Conservation (phyloP, 352 stramenopile genomes). For the Phytophthora pseudosyringae region DNA sequence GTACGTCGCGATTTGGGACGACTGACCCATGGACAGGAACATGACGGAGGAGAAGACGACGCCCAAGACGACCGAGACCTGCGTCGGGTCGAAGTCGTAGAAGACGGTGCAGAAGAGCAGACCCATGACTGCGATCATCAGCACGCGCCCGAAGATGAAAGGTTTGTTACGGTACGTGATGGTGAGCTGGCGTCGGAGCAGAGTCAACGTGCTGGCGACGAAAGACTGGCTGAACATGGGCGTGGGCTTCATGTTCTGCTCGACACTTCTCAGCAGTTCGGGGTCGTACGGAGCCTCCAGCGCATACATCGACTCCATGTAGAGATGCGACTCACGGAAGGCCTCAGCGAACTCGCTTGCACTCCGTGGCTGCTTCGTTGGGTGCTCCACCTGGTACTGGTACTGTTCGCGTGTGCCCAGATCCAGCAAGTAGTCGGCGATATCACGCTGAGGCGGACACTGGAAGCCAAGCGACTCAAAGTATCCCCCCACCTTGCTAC, state of each 20-base stretch:
- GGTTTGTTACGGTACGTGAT: conserved; percentile 64
- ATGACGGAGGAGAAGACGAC: conserved; percentile 85
- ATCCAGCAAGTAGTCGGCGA: conserved; percentile 43
- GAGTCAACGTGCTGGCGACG: conserved; percentile 32
- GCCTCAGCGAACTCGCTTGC: conserved; percentile 45
- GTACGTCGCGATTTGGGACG: conserved; percentile 74
- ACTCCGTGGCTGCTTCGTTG: conserved; percentile 22
- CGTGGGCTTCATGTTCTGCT: conserved; percentile 39
- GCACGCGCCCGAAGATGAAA: conserved; percentile 42
- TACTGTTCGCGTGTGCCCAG: conserved; percentile 40
- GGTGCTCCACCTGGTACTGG: conserved; percentile 11
- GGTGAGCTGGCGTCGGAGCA: conserved; percentile 60
- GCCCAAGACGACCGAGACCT: conserved; percentile 64
- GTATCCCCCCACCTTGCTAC: conserved; percentile 34
- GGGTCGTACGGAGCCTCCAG: conserved; percentile 21
- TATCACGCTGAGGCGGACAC: conserved; percentile 34
- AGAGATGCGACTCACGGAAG: conserved; percentile 33
- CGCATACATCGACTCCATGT: conserved; percentile 18
- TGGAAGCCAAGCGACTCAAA: conserved; percentile 43
- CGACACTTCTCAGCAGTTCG: conserved; percentile 26
- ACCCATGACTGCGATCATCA: conserved; percentile 55
- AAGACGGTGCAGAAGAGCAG: conserved; percentile 55
- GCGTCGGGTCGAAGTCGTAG: conserved; percentile 48
- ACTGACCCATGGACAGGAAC: conserved; percentile 76
- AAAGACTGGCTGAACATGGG: conserved; percentile 44